Evolutionary conservation across 2,329 filamentous ascomycete species (phyloP), one percentile per base, ranked within the genome.

Genomic region (Macroventuria anomochaeta): DNA sequence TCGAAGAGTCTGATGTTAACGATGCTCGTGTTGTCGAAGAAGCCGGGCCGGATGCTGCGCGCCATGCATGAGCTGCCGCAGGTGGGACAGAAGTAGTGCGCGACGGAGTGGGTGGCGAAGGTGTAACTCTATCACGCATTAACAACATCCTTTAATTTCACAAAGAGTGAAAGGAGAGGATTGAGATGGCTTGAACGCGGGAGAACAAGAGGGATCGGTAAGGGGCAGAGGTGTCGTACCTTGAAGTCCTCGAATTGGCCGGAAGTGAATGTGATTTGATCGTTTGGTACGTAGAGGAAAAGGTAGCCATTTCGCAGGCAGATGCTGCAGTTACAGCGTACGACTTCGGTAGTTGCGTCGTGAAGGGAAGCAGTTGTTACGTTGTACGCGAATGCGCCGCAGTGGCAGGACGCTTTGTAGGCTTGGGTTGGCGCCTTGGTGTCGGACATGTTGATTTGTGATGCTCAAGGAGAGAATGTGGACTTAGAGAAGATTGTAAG

Each of bases 341-440:
- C 38, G 6, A 83, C 76, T 48, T 71, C 61, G 52, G 78, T 52
- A 10, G 57, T 57, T 57, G 79, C 74, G 11, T 76, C 71, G 31
- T 84, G 72, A 5, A 81, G 77, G 18, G 81, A 80, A 18, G 79
- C 77, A 26, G 82, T 72, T 11, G 71, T 79, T n/a, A 83, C 71
- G 12, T 74, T 74, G 62, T 82, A 81, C 48, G 72, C 70, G 65
- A 84, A 77, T 51, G 76, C 76, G 41, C 80, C 79, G 67, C 83
- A 85, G 65, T 85, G 82, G 63, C 82, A 85, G 42, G 80, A 79
- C 11, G 75, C 80, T 18, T 76, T 71, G 68, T 85, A 82, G 5
- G 61, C 64, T 72, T 52, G 80, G 81, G 53, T 83, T 59, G 4
- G 34, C 7, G 23, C 13, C 25, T 44, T n/a, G 82, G 80, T 38